Conservation (phyloP, 192 early-diverging fungal species). For the Glomus cerebriforme region DNA sequence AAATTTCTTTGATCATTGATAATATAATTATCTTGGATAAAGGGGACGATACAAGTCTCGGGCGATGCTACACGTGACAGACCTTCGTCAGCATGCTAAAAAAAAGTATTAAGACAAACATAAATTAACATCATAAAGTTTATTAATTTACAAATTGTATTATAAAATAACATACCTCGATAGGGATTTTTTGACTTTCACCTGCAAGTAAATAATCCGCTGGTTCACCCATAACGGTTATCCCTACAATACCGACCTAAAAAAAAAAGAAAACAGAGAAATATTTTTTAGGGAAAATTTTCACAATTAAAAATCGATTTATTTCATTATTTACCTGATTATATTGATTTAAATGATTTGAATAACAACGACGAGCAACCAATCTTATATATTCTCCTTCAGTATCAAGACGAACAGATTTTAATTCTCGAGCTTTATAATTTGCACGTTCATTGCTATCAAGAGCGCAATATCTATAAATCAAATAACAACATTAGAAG, state of each 20-base stretch:
- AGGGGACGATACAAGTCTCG: constrained; percentile 28
- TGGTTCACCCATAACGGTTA: constrained; percentile 63
- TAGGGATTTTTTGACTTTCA: constrained; percentile 30
- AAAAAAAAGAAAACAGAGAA: not conserved
- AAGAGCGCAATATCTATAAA: constrained; percentile 63
- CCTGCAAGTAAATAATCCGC: constrained; percentile 34
- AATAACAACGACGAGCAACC: constrained; percentile 66
- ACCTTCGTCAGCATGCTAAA: constrained; percentile 28
- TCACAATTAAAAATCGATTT: not conserved
- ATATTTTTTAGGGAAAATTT: constrained; percentile 1
- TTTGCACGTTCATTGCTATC: constrained; percentile 62
- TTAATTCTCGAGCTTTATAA: constrained; percentile 72
- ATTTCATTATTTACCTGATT: constrained; percentile 60
- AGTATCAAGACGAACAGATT: constrained; percentile 71
- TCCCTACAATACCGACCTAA: constrained; percentile 65
- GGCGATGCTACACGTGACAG: constrained; percentile 30
- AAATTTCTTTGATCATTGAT: constrained; percentile 14
- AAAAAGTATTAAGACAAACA: not conserved
- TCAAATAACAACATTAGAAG: not conserved
- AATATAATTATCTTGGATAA: constrained; percentile 8
- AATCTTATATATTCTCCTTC: constrained; percentile 70
- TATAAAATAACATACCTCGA: constrained; percentile 12
- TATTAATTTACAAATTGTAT: not conserved
- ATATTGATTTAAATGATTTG: constrained; percentile 72
- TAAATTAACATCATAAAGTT: not conserved